Conservation (phyloP, 495 filamentous ascomycete species). For the Paragyromitra xinjiangensis region DNA sequence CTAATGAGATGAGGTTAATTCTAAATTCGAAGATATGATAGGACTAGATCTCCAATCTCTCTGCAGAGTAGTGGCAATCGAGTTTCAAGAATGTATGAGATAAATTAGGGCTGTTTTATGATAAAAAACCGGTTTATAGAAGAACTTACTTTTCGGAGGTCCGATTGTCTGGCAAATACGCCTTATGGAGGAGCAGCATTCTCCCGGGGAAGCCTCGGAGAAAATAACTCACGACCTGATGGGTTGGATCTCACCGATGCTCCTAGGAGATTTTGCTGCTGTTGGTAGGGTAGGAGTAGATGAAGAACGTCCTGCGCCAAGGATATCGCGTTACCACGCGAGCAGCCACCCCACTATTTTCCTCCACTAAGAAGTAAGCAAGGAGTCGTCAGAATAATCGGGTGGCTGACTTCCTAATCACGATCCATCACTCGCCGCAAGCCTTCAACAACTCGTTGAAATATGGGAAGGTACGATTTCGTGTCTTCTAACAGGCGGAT, state of each 20-base stretch:
- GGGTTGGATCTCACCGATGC: background rate
- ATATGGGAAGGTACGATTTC: background rate
- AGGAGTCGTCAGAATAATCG: background rate
- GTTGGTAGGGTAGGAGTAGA: background rate
- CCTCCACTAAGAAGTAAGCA: background rate
- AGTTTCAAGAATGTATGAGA: conserved; percentile 13
- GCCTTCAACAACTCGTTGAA: background rate
- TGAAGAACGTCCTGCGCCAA: conserved; percentile 6
- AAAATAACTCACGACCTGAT: background rate
- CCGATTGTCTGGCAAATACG: background rate
- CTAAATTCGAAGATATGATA: background rate
- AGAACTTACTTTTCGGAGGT: background rate
- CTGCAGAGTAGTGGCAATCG: background rate
- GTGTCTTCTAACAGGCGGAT: background rate
- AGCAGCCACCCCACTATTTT: background rate
- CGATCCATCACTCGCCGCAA: background rate
- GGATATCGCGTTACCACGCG: conserved; percentile 11
- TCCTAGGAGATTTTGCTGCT: background rate
- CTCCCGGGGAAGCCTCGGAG: background rate
- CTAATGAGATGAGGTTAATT: background rate
- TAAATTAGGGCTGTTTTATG: background rate
- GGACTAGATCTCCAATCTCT: background rate
- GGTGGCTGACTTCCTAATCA: background rate
- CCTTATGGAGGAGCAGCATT: background rate
- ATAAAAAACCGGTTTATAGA: background rate